A percentile compares a stretch with the other conserved stretches of the same genome.
Conservation (phyloP, 352 stramenopile species). For the Albugo candida region DNA sequence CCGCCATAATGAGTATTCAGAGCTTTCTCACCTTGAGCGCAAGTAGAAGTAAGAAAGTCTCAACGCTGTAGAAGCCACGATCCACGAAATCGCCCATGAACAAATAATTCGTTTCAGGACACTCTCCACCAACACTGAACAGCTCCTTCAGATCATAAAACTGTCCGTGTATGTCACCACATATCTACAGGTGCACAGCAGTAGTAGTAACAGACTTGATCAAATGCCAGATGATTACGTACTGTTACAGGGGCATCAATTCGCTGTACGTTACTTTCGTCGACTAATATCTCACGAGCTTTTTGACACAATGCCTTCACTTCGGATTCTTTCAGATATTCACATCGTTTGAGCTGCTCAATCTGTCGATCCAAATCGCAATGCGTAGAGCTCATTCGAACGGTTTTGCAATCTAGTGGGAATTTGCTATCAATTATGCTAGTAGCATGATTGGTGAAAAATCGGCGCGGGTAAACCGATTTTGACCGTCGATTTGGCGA, state of each 20-base stretch:
- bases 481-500: no score
- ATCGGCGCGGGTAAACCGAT: no score
- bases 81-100: conserved; percentile 99
- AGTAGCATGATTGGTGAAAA: no score
- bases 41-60: conserved; percentile 97
- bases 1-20: not conserved
- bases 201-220: not conserved
- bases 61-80: conserved; percentile 97
- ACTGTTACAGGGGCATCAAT: conserved; percentile 98
- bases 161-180: conserved; percentile 98
- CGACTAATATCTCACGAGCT: conserved; percentile 95
- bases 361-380: conserved; percentile 77
- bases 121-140: conserved; percentile 97
- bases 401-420: no score
- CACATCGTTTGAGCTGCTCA: conserved; percentile 86
- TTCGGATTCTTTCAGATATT: conserved; percentile 97
- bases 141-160: conserved; percentile 98
- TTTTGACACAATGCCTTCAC: conserved; percentile 96
- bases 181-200: conserved; percentile 64
- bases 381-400: conserved; percentile 9
- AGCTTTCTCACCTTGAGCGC: conserved; percentile 86
- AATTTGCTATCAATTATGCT: no score
- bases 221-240: conserved; percentile 12
- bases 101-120: conserved; percentile 98
- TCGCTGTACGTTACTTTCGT: conserved; percentile 98